Evolutionary conservation across 306 rosid genomes (phyloP), one percentile per base, ranked within the genome.

Genomic region (Hippophae gyantsensis): DNA sequence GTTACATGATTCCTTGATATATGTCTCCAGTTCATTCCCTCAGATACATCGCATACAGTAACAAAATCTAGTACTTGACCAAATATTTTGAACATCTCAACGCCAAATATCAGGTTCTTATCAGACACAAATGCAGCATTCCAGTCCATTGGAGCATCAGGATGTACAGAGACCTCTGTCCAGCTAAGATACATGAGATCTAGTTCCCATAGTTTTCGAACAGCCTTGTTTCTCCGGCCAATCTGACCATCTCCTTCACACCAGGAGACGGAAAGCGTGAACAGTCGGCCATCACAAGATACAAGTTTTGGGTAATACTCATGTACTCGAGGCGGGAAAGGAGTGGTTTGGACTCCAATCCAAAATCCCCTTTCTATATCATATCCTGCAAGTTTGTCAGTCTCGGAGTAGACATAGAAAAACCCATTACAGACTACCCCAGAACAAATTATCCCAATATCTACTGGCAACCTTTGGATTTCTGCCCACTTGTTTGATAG

Each of bases 81-180:
- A 67, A 93, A 89, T 82, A 93, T 93, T 79, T 93, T 93, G 78
- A 93, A 93, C 99, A 93, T 86, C 83, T 93, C 99, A 18, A 82
- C 76, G 63, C 99, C 99, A 58, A 93, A 86, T 71, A 93, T 84
- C 65, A 80, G 74, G 79, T 79, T 86, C 69, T 85, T 73, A 54
- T 82, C 88, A 0, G 90, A 83, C 62, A 86, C 82, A 69, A 93
- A 93, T 23, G 67, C 82, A 42, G 99, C 97, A 71, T 84, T 93
- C 97, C 99, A 93, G 76, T 93, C 99, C 99, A 93, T 93, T 63
- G 99, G 99, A 43, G 97, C 99, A 81, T 93, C 99, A 9, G 99
- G 99, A 77, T 93, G 99, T 62, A 86, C 89, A 0, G 94, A 86
- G 67, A 80, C 89, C 79, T 93, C 90, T 0, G 77, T 66, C 99